Base-by-base conservation (phyloP, 2,329 filamentous ascomycete genomes). In the Curvularia hawaiiensis region DNA sequence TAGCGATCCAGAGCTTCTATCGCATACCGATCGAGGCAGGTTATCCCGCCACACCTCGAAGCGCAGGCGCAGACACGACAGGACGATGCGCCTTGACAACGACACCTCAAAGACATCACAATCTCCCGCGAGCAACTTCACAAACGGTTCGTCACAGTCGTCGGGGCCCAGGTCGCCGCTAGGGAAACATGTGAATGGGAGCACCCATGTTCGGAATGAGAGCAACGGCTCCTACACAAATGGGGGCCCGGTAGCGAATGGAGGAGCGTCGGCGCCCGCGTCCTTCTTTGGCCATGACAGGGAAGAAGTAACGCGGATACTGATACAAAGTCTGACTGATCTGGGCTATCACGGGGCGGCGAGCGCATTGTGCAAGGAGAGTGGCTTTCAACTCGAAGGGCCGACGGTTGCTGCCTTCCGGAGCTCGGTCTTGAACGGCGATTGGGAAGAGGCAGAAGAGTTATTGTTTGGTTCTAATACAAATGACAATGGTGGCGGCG, bases 291-390 rank as follows among this genome's bases (percentile, higher is more conserved):
- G 92, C 18, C 94, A 98, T 73, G 87, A 95, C 72, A 87, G 92
- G 73, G 92, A 97, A 80, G 94, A 99, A 79, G 89, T 98, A 44
- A 96, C 94, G 5, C 84, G 95, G 52, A 90, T 98, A 62, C 78
- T 99, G 68, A 95, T 99, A 69, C 95, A 99, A 77, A 90, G 92
- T 35, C 79, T 99, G 63, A 86, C 88, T 24, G 94, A 97, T 74
- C 83, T 99, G 79, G 95, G 95, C 2, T 97, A 98, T 72, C 82
- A 87, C 58, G 81, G 82, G 12, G 90, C 94, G 12, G 94, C 95
- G 24, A 83, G 86, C 44, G 87, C 84, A 59, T 81, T 99, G 56
- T 89, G 86, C 69, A 83, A 84, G 59, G 91, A 96, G 75, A 98
- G 94, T 71, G 93, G 92, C 0, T 96, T 86, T 73, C 87, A 94